These are phyloP conservation scores for Yamadazyma paraphyllophila DNA, from an alignment of 805 yeast genomes.

Conservation along the genomic window DNA sequence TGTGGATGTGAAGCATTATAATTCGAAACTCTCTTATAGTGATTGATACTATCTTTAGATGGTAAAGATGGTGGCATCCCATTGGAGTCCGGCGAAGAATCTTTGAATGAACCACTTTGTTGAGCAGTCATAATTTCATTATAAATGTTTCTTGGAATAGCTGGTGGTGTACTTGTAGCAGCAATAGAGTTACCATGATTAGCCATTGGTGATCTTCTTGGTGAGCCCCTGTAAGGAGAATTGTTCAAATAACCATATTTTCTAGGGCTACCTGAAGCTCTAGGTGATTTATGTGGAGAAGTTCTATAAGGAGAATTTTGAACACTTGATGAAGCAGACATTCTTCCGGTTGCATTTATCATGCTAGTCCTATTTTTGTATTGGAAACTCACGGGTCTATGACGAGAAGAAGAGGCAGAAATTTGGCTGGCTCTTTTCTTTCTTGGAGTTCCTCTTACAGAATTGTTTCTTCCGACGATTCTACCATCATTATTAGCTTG, in stretches of 20 bases:
- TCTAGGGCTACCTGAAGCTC: constrained; percentile 16
- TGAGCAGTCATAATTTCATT: constrained; percentile 41
- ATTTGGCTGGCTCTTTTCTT: constrained; percentile 29
- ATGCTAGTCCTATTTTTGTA: constrained; percentile 30
- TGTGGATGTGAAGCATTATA: constrained; percentile 13
- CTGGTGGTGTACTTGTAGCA: constrained; percentile 17
- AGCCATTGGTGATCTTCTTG: constrained; percentile 19
- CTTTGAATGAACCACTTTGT: constrained; percentile 13
- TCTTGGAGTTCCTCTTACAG: constrained; percentile 25
- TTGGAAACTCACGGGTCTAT: constrained; percentile 43
- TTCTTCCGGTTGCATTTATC: constrained; percentile 16
- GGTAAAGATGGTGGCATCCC: constrained; percentile 42
- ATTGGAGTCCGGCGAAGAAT: constrained; percentile 11
- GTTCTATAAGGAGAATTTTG: constrained; percentile 29
- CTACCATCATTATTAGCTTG: constrained; percentile 11
- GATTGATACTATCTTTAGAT: constrained; percentile 32
- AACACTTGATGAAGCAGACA: constrained; percentile 32
- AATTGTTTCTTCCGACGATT: constrained; percentile 16
- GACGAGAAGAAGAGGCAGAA: constrained; percentile 30
- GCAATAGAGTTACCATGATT: constrained; percentile 2
- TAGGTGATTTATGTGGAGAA: constrained; percentile 18
- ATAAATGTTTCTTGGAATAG: constrained; percentile 42
- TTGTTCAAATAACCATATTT: constrained; percentile 7
- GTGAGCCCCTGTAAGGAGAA: constrained; percentile 17
- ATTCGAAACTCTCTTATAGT: constrained; percentile 11